Evolutionary conservation across 2,329 filamentous ascomycete genomes (phyloP).

Genomic region (Hymenoscyphus infarciens): DNA sequence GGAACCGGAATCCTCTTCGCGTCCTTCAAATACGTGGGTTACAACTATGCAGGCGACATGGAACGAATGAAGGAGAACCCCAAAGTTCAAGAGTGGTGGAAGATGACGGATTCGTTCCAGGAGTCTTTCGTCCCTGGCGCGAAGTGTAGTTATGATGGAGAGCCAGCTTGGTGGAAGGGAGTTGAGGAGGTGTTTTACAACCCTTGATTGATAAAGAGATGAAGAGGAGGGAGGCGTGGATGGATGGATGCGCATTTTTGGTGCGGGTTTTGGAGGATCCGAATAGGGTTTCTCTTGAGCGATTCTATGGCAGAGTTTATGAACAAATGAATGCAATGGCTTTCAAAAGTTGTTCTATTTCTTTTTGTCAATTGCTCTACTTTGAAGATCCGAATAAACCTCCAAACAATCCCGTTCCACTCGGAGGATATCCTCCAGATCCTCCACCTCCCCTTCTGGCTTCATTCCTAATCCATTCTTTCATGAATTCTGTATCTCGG

Average conservation of each 20-base stretch:
- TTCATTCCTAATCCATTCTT: constrained; percentile 52
- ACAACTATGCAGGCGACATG: constrained; percentile 72
- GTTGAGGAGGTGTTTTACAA: constrained; percentile 67
- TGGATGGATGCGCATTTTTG: not conserved
- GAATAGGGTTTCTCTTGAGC: too few species aligned
- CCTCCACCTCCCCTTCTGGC: constrained; percentile 45
- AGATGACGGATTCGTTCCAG: constrained; percentile 74
- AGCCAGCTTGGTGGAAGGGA: constrained; percentile 65
- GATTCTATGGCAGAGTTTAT: too few species aligned
- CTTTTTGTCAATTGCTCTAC: constrained; percentile 14
- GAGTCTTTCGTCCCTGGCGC: constrained; percentile 59
- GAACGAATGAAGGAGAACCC: constrained; percentile 68
- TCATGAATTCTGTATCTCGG: constrained; percentile 47
- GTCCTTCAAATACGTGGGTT: constrained; percentile 74
- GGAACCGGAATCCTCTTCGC: constrained; percentile 64
- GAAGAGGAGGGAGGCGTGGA: too few species aligned
- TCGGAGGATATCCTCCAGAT: constrained; percentile 39
- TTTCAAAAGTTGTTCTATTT: too few species aligned
- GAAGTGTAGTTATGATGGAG: constrained; percentile 54
- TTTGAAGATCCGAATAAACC: constrained; percentile 35
- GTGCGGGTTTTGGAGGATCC: too few species aligned
- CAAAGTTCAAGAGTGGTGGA: constrained; percentile 76
- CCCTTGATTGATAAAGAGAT: constrained; percentile 37
- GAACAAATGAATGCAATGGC: too few species aligned
- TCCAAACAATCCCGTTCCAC: constrained; percentile 40